These are phyloP conservation scores for Lecanicillium sp. DNA, from an alignment of 2,329 filamentous ascomycete genomes.

Conservation along the genomic window DNA sequence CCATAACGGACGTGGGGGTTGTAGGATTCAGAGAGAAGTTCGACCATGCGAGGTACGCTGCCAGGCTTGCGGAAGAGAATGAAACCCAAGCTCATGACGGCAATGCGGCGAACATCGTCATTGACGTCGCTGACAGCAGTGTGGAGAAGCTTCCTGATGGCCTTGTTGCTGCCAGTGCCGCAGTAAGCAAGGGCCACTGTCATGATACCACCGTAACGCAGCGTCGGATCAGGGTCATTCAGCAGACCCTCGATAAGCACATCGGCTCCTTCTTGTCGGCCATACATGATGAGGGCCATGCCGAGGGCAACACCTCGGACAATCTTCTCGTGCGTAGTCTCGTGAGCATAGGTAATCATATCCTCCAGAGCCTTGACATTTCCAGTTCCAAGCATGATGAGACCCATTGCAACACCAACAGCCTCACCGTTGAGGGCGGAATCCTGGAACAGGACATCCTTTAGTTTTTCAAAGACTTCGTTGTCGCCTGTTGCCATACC, in stretches of 20 bases:
- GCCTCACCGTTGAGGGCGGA: conserved; percentile 96
- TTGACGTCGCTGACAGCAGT: conserved; percentile 97
- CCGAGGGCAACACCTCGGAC: conserved; percentile 91
- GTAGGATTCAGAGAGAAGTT: conserved; percentile 95
- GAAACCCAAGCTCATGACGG: conserved; percentile 96
- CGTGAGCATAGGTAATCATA: conserved; percentile 96
- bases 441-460: conserved; percentile 81
- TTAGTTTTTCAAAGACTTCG: conserved; percentile 85
- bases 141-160: conserved; percentile 89
- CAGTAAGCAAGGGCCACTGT: conserved; percentile 98
- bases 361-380: conserved; percentile 89
- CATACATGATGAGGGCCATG: conserved; percentile 98
- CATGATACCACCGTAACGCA: conserved; percentile 96
- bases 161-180: conserved; percentile 96
- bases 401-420: conserved; percentile 89
- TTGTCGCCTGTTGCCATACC: conserved; percentile 94
- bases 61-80: conserved; percentile 97
- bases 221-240: conserved; percentile 84
- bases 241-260: conserved; percentile 89
- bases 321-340: conserved; percentile 98
- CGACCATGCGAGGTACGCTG: conserved; percentile 96
- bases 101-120: conserved; percentile 90
- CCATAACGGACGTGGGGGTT: conserved; percentile 98
- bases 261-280: conserved; percentile 88
- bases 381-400: conserved; percentile 97